Conservation (phyloP, 2,329 filamentous ascomycete species). For the Fusarium tupiense region DNA sequence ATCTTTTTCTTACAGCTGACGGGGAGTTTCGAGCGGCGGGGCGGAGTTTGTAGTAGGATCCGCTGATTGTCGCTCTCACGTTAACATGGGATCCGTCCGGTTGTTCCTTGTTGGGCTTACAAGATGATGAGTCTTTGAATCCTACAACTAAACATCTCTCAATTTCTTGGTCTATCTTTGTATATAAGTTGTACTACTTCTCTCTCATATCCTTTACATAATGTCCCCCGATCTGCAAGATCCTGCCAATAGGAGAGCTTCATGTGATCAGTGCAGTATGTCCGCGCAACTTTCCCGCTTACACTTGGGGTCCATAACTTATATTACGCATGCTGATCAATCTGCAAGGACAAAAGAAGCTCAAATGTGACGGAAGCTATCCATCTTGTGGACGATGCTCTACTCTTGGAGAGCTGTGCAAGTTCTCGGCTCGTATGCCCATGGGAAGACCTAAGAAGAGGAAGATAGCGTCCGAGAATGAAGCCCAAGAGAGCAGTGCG, state of each 20-base stretch:
- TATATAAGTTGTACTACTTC: background rate
- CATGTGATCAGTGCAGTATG: slow-evolving; percentile 42
- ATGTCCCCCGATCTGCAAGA: slow-evolving; percentile 28
- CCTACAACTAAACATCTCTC: background rate
- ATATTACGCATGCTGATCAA: slow-evolving; percentile 9
- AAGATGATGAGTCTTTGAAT: slow-evolving; percentile 15
- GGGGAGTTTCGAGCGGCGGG: background rate
- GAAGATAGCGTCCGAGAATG: slow-evolving; percentile 19
- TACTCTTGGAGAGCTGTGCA: slow-evolving; percentile 19
- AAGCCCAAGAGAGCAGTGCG: slow-evolving; percentile 9
- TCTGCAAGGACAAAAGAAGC: slow-evolving; percentile 40
- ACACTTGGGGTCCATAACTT: background rate
- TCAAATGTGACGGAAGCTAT: slow-evolving; percentile 41
- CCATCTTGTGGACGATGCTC: slow-evolving; percentile 36
- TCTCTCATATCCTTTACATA: background rate
- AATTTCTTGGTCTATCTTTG: background rate
- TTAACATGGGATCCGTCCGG: background rate
- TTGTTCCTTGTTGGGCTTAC: slow-evolving; percentile 8
- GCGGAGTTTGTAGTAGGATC: slow-evolving; percentile 26
- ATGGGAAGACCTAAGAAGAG: slow-evolving; percentile 43
- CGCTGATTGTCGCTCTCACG: slow-evolving; percentile 17
- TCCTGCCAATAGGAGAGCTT: slow-evolving; percentile 36
- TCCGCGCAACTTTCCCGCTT: background rate
- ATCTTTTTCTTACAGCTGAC: background rate
- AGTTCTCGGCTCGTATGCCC: slow-evolving; percentile 37